phyloP scores from a whole-genome alignment of 768 basidiomycete genomes.

The Mycena indigotica region DNA sequence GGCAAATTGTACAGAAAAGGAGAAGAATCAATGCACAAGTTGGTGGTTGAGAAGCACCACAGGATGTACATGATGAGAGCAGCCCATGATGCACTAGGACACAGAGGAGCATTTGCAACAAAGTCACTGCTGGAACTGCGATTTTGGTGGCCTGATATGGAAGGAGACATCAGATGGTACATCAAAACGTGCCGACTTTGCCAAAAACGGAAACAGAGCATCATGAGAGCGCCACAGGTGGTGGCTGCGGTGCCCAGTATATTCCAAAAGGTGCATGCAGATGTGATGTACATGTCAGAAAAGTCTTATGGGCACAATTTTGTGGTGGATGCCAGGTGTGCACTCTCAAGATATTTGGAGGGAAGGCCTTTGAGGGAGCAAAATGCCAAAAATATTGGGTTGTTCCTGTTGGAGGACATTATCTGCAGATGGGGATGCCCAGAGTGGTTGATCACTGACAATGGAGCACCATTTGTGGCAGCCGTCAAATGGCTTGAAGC shows the following conservation, averaged over 20 bases:
- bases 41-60: conserved; percentile 2
- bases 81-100: conserved; percentile 21
- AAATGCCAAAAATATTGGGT: conserved; percentile 22
- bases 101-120: conserved; percentile 17
- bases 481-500: conserved; percentile 25
- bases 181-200: conserved; percentile 36
- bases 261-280: conserved; percentile 31
- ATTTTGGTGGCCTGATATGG: conserved; percentile 28
- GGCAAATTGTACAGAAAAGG: background rate
- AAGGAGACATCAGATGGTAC: conserved; percentile 33
- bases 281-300: conserved; percentile 31
- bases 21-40: background rate
- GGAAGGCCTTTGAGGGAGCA: conserved; percentile 23
- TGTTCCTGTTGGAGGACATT: conserved; percentile 33
- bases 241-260: conserved; percentile 27
- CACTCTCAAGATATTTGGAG: conserved; percentile 27
- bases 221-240: conserved; percentile 31
- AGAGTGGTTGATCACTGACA: conserved; percentile 38
- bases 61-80: conserved; percentile 8
- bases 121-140: conserved; percentile 4
- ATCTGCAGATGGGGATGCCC: conserved; percentile 41
- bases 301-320: conserved; percentile 23
- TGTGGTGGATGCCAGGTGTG: conserved; percentile 30
- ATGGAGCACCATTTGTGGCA: conserved; percentile 32
- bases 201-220: conserved; percentile 26